phyloP scores from a whole-genome alignment of 768 basidiomycete genomes.

The Cubamyces sp. region DNA sequence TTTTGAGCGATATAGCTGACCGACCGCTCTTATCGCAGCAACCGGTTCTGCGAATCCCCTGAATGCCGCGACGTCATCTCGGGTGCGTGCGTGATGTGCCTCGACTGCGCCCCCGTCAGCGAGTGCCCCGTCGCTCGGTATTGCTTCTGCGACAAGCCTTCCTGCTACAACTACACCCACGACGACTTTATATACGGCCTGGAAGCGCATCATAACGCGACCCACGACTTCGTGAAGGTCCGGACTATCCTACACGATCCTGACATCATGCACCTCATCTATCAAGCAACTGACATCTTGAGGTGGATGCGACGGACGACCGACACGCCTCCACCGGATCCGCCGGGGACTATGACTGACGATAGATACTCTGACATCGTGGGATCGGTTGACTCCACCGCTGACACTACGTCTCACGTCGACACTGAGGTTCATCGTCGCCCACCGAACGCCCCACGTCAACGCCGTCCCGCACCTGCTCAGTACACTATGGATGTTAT shows the following conservation, averaged over 20 bases:
- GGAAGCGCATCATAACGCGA: background rate
- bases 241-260: background rate
- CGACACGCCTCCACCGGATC: background rate
- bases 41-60: background rate
- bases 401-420: no score
- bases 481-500: no score
- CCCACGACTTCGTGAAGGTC: background rate
- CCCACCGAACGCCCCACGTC: no score
- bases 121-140: background rate
- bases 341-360: background rate
- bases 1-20: background rate
- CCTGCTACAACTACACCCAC: background rate
- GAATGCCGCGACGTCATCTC: background rate
- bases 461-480: no score
- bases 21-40: background rate
- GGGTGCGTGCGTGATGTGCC: background rate
- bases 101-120: background rate
- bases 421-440: no score
- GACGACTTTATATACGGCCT: background rate
- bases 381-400: no score
- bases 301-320: background rate
- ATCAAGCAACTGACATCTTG: background rate
- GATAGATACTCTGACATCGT: no score
- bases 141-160: background rate
- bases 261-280: background rate